A percentile compares a stretch with the other conserved stretches of the same genome.
These are phyloP conservation scores for Fusarium sp. DNA, from an alignment of 2,329 filamentous ascomycete species.

Conservation along the genomic window DNA sequence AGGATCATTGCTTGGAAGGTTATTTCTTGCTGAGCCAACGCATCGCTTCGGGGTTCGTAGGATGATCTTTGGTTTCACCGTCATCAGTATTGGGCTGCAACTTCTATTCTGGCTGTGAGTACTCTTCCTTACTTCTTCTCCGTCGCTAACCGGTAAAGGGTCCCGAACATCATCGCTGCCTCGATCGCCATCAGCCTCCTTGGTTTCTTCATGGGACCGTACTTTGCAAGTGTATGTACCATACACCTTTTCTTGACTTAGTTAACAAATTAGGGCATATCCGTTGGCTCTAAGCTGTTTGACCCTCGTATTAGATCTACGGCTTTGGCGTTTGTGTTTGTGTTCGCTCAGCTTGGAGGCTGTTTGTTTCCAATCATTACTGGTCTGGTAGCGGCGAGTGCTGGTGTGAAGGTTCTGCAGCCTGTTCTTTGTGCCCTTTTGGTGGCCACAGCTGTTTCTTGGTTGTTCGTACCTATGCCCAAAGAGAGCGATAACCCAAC, in stretches of 20 bases:
- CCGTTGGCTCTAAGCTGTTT: conserved; percentile 66
- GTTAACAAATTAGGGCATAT: conserved; percentile 60
- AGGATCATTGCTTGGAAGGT: conserved; percentile 67
- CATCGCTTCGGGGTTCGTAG: conserved; percentile 69
- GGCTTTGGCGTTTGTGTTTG: conserved; percentile 65
- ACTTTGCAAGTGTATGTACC: conserved; percentile 66
- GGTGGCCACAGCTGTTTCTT: conserved; percentile 60
- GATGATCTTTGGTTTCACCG: conserved; percentile 68
- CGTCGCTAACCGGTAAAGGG: conserved; percentile 44
- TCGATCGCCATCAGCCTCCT: conserved; percentile 67
- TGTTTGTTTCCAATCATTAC: conserved; percentile 68
- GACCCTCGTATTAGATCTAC: conserved; percentile 53
- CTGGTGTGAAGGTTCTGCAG: conserved; percentile 64
- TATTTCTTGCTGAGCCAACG: conserved; percentile 70
- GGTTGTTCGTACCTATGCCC: conserved; percentile 59
- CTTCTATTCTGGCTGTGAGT: conserved; percentile 71
- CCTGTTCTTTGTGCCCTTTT: conserved; percentile 65
- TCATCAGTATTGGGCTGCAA: conserved; percentile 66
- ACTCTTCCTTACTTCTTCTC: rapidly evolving
- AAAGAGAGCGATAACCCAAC: conserved; percentile 50
- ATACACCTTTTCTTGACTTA: rapidly evolving
- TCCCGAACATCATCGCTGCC: conserved; percentile 62
- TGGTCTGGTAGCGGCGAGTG: conserved; percentile 61
- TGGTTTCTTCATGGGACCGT: conserved; percentile 69
- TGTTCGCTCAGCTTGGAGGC: conserved; percentile 68